phyloP scores from a whole-genome alignment of 23 red algal species.

The Gracilaria vermiculophylla region DNA sequence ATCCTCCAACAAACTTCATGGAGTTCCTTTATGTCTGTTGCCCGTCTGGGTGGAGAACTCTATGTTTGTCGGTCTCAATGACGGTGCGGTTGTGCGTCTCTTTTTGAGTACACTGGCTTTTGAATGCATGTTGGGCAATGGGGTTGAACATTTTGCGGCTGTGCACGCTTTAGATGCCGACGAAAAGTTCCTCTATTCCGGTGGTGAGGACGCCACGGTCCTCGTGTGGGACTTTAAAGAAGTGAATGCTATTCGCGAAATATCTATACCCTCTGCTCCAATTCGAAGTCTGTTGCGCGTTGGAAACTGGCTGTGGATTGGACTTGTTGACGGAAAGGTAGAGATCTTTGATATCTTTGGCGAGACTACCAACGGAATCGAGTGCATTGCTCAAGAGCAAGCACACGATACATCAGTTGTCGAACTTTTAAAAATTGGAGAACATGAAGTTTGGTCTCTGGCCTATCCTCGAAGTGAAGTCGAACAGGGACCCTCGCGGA shows the following conservation, averaged over 20 bases:
- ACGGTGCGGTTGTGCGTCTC: constrained; percentile 38
- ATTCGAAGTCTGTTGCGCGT: constrained; percentile 53
- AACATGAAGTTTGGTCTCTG: constrained; percentile 52
- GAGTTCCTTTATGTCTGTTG: constrained; percentile 37
- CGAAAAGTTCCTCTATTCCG: constrained; percentile 47
- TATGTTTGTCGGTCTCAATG: constrained; percentile 45
- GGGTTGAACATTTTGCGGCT: constrained; percentile 45
- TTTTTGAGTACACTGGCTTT: constrained; percentile 43
- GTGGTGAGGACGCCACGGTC: constrained; percentile 43
- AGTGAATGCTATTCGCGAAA: constrained; percentile 33
- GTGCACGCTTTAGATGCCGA: constrained; percentile 57
- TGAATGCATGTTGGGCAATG: constrained; percentile 60
- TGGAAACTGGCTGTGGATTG: constrained; percentile 20
- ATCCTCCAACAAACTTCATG: constrained; percentile 4
- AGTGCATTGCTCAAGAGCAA: not conserved
- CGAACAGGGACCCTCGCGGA: not conserved
- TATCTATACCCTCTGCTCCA: constrained; percentile 29
- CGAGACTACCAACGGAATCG: constrained; percentile 45
- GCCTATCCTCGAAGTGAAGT: not conserved
- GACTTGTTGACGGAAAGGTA: constrained; percentile 28
- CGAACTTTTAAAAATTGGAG: constrained; percentile 45
- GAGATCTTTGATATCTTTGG: constrained; percentile 65
- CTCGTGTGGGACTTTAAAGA: constrained; percentile 64
- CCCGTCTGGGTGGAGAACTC: constrained; percentile 42
- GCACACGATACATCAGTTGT: constrained; percentile 21